These are phyloP conservation scores for Cryptosporidium sp. DNA, from an alignment of 169 alveolate genomes.

Conservation along the genomic window DNA sequence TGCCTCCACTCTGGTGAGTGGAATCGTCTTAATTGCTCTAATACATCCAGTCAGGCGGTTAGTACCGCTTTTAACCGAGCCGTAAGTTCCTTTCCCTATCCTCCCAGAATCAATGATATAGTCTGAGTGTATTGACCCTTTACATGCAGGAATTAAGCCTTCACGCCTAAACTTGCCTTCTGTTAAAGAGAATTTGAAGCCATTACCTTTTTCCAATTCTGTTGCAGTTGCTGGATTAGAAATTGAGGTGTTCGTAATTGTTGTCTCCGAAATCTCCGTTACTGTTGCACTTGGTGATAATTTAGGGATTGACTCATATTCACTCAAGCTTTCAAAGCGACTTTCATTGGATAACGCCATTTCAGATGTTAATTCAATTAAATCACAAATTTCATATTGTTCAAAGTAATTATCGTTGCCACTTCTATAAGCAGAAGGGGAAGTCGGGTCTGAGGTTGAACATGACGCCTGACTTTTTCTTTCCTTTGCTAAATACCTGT, in stretches of 20 bases:
- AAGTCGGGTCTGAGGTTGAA: slow-evolving; percentile 18
- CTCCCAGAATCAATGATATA: slow-evolving; percentile 59
- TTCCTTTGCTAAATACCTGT: slow-evolving; percentile 24
- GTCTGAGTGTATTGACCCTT: slow-evolving; percentile 65
- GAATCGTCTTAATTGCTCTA: slow-evolving; percentile 86
- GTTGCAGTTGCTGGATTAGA: background rate
- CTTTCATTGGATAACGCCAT: background rate
- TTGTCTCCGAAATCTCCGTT: background rate
- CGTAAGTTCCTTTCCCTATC: slow-evolving; percentile 87
- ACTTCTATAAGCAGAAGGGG: slow-evolving; percentile 1
- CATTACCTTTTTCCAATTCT: background rate
- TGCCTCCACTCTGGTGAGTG: slow-evolving; percentile 83
- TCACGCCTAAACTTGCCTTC: slow-evolving; percentile 65
- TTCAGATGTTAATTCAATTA: slow-evolving; percentile 12
- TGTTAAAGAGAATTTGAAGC: background rate
- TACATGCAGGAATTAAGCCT: slow-evolving; percentile 71
- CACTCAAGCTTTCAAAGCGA: background rate
- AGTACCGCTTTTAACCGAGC: slow-evolving; percentile 85
- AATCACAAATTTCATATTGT: slow-evolving; percentile 17
- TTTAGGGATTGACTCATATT: background rate
- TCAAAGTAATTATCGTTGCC: background rate
- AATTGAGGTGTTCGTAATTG: background rate
- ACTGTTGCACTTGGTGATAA: background rate
- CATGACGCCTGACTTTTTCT: slow-evolving; percentile 25
- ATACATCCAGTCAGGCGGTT: slow-evolving; percentile 79